phyloP scores from a whole-genome alignment of 2,329 filamentous ascomycete species.

The Catunica adiposa region DNA sequence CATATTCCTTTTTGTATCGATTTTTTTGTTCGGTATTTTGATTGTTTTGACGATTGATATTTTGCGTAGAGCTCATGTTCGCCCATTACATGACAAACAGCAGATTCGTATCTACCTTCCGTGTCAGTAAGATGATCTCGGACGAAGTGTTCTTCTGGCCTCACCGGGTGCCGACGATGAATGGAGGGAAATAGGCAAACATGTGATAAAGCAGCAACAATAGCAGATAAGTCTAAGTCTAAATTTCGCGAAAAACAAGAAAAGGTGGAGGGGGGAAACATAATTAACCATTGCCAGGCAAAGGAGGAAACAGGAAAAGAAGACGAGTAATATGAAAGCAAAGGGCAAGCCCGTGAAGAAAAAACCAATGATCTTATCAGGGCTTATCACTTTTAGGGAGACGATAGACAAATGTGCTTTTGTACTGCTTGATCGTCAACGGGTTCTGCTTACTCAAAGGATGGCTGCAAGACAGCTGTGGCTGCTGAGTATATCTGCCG shows the following conservation, averaged over 20 bases:
- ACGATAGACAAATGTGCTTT: background rate
- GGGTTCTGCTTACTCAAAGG: constrained; percentile 57
- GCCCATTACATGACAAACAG: constrained; percentile 42
- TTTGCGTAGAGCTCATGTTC: too few species aligned
- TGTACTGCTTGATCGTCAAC: constrained; percentile 11
- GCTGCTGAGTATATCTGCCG: constrained; percentile 82
- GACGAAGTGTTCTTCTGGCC: too few species aligned
- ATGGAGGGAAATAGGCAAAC: background rate
- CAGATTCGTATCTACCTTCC: constrained; percentile 40
- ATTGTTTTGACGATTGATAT: too few species aligned
- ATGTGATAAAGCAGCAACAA: too few species aligned
- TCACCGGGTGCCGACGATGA: background rate
- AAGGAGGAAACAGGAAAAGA: too few species aligned
- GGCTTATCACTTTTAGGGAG: too few species aligned
- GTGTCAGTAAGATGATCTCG: constrained; percentile 9
- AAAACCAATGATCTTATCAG: too few species aligned
- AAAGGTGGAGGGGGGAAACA: too few species aligned
- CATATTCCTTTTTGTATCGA: background rate
- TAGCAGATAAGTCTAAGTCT: too few species aligned
- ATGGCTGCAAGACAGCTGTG: constrained; percentile 92
- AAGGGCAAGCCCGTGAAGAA: background rate
- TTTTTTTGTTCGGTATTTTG: constrained; percentile 2
- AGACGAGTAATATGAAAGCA: background rate
- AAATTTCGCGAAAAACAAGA: too few species aligned
- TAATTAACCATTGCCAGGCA: too few species aligned